Evolutionary conservation across 192 early-diverging fungal genomes (phyloP).

Genomic region (Coemansia sp.): DNA sequence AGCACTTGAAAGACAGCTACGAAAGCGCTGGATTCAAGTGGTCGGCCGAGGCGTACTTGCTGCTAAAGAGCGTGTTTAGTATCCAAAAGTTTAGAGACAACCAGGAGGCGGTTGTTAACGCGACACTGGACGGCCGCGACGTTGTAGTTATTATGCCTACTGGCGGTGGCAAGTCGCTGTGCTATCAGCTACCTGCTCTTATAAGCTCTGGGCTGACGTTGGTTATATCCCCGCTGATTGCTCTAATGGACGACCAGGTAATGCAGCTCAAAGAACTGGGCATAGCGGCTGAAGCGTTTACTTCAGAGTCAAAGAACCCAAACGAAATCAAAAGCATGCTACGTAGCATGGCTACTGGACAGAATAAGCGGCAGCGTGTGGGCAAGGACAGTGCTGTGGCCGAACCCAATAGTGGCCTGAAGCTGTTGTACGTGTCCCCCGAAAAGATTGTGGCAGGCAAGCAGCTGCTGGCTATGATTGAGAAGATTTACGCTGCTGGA

Average conservation of each 20-base stretch:
- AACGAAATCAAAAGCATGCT: conserved; percentile 34
- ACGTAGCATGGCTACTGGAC: conserved; percentile 10
- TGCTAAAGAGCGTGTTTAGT: conserved; percentile 52
- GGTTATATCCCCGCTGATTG: conserved; percentile 57
- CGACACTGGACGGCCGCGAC: conserved; percentile 55
- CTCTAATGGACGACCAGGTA: conserved; percentile 59
- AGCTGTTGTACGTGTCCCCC: conserved; percentile 56
- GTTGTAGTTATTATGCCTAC: conserved; percentile 56
- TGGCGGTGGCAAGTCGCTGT: conserved; percentile 57
- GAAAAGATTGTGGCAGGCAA: conserved; percentile 55
- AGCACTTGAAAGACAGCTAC: conserved; percentile 35
- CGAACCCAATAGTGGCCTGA: conserved; percentile 4
- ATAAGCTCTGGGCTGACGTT: conserved; percentile 42
- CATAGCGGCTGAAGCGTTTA: conserved; percentile 40
- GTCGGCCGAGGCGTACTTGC: conserved; percentile 41
- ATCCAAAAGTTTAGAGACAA: conserved; percentile 50
- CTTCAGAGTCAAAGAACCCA: conserved; percentile 46
- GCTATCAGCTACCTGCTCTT: conserved; percentile 58
- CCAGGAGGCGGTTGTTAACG: conserved; percentile 55
- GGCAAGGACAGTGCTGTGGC: not conserved
- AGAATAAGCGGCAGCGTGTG: conserved; percentile 13
- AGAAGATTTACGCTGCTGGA: conserved; percentile 45
- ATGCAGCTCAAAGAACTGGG: conserved; percentile 43
- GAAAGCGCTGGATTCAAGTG: conserved; percentile 52
- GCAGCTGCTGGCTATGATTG: conserved; percentile 43